Base-by-base conservation (phyloP, 2,329 filamentous ascomycete genomes). In the Aspergillus sclerotialis region DNA sequence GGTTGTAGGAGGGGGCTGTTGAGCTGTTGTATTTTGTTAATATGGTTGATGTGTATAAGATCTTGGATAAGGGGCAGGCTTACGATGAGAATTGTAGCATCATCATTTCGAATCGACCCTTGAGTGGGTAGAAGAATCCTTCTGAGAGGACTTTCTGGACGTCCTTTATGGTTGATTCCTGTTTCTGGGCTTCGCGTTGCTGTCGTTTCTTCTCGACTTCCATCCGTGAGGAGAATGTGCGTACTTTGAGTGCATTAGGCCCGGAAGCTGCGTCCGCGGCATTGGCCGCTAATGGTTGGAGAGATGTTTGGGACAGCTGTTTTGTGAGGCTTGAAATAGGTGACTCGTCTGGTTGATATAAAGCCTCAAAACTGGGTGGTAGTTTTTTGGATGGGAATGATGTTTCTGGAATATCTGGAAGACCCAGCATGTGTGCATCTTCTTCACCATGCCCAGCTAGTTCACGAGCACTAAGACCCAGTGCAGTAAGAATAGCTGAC, bases 91-190 rank as follows among this genome's bases (percentile, higher is more conserved):
- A 59, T 43, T 73, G 73, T 19, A 73, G 52, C 42, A 75, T 62
- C 42, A 75, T 68, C 3, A 83, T 70, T 54, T 82, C 84, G 63
- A 92, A 93, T 27, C 86, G 80, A 1, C 82, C 83, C 0, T 83
- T 82, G 7, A 98, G 70, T 0, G 92, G 90, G 44, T 83, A 84
- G 74, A 96, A 95, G 68, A 95, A 92, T 11, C 74, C 75, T 0
- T 78, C 70, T 0, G 80, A 75, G 16, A 96, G 76, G 16, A 94
- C 67, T 32, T 80, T 77, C 25, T 89, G 82, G 0, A 94, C 78
- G 7, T 80, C 80, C 53, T 94, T 94, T 8, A 82, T 75, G 10
- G 82, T 81, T 3, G 79, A 69, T 36, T 70, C 70, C 31, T 68
- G 72, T 31, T 74, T 68, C 41, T 65, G 54, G 8, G 55, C 49